These are phyloP conservation scores for Pseudocohnilembus persalinus DNA, from an alignment of 169 alveolate species.

Conservation along the genomic window DNA sequence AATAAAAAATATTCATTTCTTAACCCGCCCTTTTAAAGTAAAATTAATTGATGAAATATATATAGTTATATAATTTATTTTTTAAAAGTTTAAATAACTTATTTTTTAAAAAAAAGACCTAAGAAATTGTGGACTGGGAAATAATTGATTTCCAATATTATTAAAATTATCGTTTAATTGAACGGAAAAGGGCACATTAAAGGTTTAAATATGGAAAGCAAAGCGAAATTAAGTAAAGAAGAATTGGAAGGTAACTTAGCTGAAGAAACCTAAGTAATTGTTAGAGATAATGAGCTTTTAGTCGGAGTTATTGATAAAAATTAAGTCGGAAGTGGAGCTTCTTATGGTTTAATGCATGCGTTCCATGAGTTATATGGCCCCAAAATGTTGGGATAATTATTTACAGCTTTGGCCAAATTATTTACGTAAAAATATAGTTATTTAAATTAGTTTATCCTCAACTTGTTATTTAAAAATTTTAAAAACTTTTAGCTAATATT, in stretches of 20 bases:
- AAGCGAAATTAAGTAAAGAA: constrained; percentile 33
- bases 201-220: constrained; percentile 37
- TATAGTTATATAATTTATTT: background rate
- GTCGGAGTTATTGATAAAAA: constrained; percentile 97
- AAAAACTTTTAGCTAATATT: constrained; percentile 89
- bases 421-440: too few species aligned
- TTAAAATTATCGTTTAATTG: constrained; percentile 58
- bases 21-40: constrained; percentile 92
- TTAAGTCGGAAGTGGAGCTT: constrained; percentile 94
- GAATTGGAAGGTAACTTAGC: constrained; percentile 61
- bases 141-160: constrained; percentile 78
- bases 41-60: too few species aligned
- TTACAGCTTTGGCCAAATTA: constrained; percentile 92
- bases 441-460: too few species aligned
- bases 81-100: background rate
- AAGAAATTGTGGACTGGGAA: constrained; percentile 96
- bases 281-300: constrained; percentile 91
- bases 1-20: constrained; percentile 50
- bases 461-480: too few species aligned
- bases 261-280: constrained; percentile 76
- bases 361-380: constrained; percentile 94
- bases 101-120: constrained; percentile 67
- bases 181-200: constrained; percentile 44
- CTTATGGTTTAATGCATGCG: constrained; percentile 95
- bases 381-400: constrained; percentile 90